phyloP scores from a whole-genome alignment of 139 green algal genomes.

The Diplosphaera chodatii region DNA sequence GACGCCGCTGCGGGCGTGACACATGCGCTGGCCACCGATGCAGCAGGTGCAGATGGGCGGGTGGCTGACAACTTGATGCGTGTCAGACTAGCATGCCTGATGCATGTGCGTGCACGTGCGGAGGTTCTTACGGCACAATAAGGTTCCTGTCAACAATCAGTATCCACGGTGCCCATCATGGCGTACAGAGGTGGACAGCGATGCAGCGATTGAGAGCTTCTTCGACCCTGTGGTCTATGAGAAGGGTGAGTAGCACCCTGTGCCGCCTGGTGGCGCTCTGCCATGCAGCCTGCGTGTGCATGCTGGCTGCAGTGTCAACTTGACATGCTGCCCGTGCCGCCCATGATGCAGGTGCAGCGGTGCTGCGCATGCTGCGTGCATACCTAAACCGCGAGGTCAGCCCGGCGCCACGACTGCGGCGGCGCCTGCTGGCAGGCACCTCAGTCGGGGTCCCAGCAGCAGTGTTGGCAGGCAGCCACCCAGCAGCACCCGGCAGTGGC shows the following conservation, averaged over 20 bases:
- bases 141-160: not conserved
- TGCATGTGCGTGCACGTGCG: too few relatives aligned
- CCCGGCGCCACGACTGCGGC: not conserved
- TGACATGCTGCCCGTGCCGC: too few relatives aligned
- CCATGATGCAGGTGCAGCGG: too few relatives aligned
- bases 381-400: constrained; percentile 41
- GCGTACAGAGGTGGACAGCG: constrained; percentile 25
- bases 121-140: constrained; percentile 6
- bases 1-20: constrained; percentile 25
- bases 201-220: constrained; percentile 28
- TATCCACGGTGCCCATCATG: not conserved
- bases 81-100: too few relatives aligned
- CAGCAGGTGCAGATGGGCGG: not conserved
- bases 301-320: too few relatives aligned
- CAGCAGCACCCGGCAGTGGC: not conserved
- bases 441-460: too few relatives aligned
- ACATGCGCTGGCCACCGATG: constrained; percentile 21
- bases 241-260: too few relatives aligned
- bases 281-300: too few relatives aligned
- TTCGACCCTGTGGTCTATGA: constrained; percentile 72
- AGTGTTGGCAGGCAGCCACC: too few relatives aligned
- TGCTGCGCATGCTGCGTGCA: constrained; percentile 85
- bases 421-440: too few relatives aligned
- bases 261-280: too few relatives aligned
- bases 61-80: not conserved